These are phyloP conservation scores for Leishmania tropica DNA, from an alignment of 208 protist species.

Conservation along the genomic window DNA sequence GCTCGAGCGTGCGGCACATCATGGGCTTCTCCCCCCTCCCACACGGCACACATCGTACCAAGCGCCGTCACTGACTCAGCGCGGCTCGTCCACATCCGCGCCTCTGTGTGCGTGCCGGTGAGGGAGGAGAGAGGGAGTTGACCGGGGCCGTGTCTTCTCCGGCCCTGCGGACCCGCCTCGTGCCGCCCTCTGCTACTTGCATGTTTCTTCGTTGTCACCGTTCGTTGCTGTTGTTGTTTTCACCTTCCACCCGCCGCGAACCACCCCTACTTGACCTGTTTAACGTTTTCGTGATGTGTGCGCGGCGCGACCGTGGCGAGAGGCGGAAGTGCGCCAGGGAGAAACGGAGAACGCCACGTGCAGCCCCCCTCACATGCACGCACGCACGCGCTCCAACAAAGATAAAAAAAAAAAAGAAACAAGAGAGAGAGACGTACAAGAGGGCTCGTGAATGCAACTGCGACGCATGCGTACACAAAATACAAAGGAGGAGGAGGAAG, in stretches of 20 bases:
- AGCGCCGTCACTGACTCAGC: not conserved
- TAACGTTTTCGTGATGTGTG: no score
- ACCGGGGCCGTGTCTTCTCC: not conserved
- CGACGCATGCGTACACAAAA: not conserved
- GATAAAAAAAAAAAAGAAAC: not conserved
- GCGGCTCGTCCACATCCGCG: not conserved
- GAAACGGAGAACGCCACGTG: not conserved
- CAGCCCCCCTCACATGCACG: not conserved
- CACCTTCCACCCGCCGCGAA: no score
- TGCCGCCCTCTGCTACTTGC: not conserved
- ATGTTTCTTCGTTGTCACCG: not conserved
- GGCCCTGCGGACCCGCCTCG: not conserved
- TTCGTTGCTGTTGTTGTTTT: no score
- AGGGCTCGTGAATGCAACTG: not conserved
- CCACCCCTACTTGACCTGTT: no score
- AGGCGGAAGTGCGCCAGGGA: not conserved
- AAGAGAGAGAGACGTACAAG: constrained; percentile 6
- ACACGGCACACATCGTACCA: not conserved
- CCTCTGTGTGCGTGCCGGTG: not conserved
- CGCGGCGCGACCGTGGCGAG: not conserved
- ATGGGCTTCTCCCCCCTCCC: not conserved
- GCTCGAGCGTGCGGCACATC: not conserved
- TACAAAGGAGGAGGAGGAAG: not conserved
- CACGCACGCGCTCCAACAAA: not conserved
- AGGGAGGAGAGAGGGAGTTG: not conserved